These are phyloP conservation scores for Furcasterigmium furcatum DNA, from an alignment of 2,329 filamentous ascomycete genomes.

Conservation along the genomic window DNA sequence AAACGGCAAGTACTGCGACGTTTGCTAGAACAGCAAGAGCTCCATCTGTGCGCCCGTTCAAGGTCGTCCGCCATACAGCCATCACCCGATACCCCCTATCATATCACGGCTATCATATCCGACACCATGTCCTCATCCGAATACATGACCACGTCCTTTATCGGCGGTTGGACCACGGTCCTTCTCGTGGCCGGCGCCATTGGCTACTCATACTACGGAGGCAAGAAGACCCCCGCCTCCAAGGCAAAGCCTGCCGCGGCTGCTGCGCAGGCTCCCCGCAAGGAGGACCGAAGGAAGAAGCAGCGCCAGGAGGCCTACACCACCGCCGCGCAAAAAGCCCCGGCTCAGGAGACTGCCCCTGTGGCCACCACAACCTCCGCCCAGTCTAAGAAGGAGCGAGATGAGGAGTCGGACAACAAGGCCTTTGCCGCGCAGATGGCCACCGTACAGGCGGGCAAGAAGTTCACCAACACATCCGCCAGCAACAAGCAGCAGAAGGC, in stretches of 20 bases:
- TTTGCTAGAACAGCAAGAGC: too few relatives aligned
- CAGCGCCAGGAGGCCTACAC: constrained; percentile 40
- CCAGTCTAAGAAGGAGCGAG: constrained; percentile 28
- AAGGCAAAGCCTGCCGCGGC: constrained; percentile 26
- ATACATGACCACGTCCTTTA: constrained; percentile 10
- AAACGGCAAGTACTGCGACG: too few relatives aligned
- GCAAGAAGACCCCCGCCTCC: constrained; percentile 22
- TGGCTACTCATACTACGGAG: constrained; percentile 15
- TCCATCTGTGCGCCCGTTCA: too few relatives aligned
- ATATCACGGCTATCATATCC: background rate
- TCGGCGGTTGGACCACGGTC: constrained; percentile 12
- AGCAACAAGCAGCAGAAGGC: constrained; percentile 61
- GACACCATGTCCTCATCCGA: constrained; percentile 15
- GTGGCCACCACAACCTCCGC: constrained; percentile 21
- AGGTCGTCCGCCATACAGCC: too few relatives aligned
- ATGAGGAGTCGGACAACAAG: constrained; percentile 64
- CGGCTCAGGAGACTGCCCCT: constrained; percentile 25
- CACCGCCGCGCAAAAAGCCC: constrained; percentile 28
- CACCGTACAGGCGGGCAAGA: constrained; percentile 67
- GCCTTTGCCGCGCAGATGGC: constrained; percentile 76
- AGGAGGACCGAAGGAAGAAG: constrained; percentile 42
- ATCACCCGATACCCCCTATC: too few relatives aligned
- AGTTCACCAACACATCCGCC: constrained; percentile 50
- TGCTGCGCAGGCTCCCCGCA: constrained; percentile 28
- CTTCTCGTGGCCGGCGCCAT: constrained; percentile 10